These are phyloP conservation scores for Hyaloscypha bicolor DNA, from an alignment of 495 filamentous ascomycete genomes.

Conservation along the genomic window DNA sequence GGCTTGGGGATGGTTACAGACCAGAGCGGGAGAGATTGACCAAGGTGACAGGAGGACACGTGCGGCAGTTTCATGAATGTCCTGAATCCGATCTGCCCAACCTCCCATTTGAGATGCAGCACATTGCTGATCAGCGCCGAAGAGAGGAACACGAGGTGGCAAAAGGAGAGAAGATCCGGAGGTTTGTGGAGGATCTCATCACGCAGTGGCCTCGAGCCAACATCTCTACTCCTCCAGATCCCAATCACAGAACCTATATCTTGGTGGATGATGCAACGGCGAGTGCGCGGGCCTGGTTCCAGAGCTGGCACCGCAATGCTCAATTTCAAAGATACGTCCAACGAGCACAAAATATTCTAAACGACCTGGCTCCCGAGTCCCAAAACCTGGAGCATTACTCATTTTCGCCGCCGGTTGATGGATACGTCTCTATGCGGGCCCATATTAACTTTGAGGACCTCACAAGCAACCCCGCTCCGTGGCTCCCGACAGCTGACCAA, in stretches of 20 bases:
- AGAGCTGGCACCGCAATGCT: constrained; percentile 41
- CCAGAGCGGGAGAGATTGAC: constrained; percentile 6
- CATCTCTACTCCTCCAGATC: not conserved
- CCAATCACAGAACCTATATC: too few species aligned
- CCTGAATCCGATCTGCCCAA: constrained; percentile 10
- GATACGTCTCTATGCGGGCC: constrained; percentile 1
- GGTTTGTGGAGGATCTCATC: constrained; percentile 25
- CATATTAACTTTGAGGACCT: constrained; percentile 18
- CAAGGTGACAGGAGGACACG: constrained; percentile 9
- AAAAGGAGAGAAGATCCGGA: constrained; percentile 10
- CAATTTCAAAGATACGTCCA: constrained; percentile 33
- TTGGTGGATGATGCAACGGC: too few species aligned
- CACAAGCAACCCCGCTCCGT: constrained; percentile 5
- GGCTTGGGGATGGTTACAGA: constrained; percentile 22
- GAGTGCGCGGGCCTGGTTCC: constrained; percentile 33
- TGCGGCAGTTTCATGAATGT: constrained; percentile 21
- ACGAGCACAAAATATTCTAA: not conserved
- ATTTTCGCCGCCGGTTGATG: not conserved
- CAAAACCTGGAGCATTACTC: not conserved
- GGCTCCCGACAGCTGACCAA: not conserved
- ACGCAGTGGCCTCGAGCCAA: constrained; percentile 36
- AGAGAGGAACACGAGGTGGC: not conserved
- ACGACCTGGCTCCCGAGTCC: constrained; percentile 1
- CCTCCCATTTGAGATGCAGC: constrained; percentile 19
- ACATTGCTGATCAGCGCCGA: not conserved